Base-by-base conservation (phyloP, 495 filamentous ascomycete species). In the Lichina pygmaea region DNA sequence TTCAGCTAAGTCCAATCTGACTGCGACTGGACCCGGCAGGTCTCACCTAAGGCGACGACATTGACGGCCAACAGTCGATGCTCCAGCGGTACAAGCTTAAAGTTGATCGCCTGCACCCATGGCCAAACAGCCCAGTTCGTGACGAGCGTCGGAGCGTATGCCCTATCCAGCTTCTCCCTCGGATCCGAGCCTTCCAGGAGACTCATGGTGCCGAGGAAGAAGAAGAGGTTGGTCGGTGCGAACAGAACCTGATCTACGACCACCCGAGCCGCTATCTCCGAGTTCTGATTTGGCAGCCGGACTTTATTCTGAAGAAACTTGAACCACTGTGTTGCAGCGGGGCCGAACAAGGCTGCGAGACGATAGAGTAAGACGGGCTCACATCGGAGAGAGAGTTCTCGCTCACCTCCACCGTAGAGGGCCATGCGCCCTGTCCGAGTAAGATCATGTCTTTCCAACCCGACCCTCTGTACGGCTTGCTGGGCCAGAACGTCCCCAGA, bases 51-150 rank as follows among this genome's bases (percentile, higher is more conserved):
- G 53, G 66, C 70, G 40, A 95, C 66, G 15, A 92, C 58, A 55
- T 97, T 97, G 41, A 94, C 89, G 41, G 93, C 73, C 52, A 97
- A 58, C 33, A 97, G 69, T 48, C 86, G 63, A 56, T 85, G 76
- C 51, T 95, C 70, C 52, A 93, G 60, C 11, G 89, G 89, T 45
- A 95, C 78, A 41, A 91, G 64, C 55, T 77, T 75, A 65, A 97
- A 95, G 63, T 97, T 97, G 50, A 77, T 67, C 44, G 77, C 60
- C 64, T 97, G 89, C 48, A 95, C 84, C 49, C 71, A 71, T 8
- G 89, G 91, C 89, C 91, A 97, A 43, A 97, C 66, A 59, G 82
- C 72, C 66, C 80, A 85, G 58, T 97, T 97, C 54, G 77, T 79
- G 55, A 66, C 69, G 58, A 95, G 66, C 41, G 76, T 78, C 6